Conservation (phyloP, 495 filamentous ascomycete genomes). For the Hypoxylon cercidicola region DNA sequence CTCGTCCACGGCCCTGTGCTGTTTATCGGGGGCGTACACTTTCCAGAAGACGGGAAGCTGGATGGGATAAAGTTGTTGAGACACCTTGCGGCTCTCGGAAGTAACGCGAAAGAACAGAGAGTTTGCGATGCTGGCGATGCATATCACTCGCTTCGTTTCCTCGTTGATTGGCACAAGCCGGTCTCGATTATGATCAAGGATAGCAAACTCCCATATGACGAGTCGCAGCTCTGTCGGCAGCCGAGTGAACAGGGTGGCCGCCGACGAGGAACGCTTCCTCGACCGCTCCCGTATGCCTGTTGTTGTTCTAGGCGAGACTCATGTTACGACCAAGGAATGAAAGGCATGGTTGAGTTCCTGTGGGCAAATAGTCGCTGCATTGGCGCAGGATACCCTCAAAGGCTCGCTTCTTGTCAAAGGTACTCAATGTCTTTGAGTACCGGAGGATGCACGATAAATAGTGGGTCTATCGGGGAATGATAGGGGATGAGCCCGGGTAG, state of each 20-base stretch:
- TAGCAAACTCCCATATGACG: background rate
- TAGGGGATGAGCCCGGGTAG: too few relatives aligned
- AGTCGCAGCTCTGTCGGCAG: background rate
- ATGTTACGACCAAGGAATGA: conserved; percentile 1
- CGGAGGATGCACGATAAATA: too few relatives aligned
- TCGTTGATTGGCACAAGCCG: background rate
- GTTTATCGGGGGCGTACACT: background rate
- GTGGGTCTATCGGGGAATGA: too few relatives aligned
- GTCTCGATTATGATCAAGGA: background rate
- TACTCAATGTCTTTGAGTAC: too few relatives aligned
- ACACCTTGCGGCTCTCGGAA: background rate
- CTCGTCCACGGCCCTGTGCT: background rate
- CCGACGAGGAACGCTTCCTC: background rate
- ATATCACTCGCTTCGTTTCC: background rate
- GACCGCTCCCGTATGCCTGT: background rate
- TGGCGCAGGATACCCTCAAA: too few relatives aligned
- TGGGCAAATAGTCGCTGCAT: background rate
- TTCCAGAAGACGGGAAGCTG: background rate
- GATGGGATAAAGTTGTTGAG: background rate
- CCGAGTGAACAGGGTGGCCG: background rate
- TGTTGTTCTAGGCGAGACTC: conserved; percentile 1
- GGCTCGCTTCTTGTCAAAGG: too few relatives aligned
- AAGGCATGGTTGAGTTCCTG: background rate
- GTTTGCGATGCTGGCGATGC: background rate
- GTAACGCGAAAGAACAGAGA: background rate